phyloP scores from a whole-genome alignment of 768 basidiomycete species.

The Tricholoma hemisulphureum region DNA sequence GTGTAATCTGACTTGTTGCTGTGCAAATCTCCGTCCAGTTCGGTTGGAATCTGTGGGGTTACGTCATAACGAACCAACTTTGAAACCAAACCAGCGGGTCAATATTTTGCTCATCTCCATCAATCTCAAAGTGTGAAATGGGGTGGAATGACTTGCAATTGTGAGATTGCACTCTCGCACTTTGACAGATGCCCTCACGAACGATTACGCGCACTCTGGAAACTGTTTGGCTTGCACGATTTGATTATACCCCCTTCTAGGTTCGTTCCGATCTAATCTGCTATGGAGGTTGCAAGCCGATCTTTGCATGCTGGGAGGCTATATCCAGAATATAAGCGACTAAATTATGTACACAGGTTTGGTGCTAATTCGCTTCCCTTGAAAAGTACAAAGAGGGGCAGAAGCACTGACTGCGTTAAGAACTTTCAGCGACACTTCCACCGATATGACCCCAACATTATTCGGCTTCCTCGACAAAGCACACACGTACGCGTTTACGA shows the following conservation, averaged over 20 bases:
- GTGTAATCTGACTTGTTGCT: constrained; percentile 9
- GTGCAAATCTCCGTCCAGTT: constrained; percentile 15
- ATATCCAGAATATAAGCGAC: constrained; percentile 15
- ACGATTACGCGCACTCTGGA: neutral
- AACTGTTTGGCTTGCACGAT: neutral
- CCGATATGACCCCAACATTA: neutral
- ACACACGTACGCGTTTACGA: constrained; percentile 11
- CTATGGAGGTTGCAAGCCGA: constrained; percentile 5
- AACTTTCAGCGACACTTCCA: neutral
- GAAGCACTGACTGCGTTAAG: too few species aligned
- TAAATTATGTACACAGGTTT: constrained; percentile 7
- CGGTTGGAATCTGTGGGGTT: constrained; percentile 9
- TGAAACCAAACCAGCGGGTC: constrained; percentile 8
- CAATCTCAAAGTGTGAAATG: constrained; percentile 14
- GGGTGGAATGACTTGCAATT: neutral
- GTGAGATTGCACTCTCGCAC: constrained; percentile 7
- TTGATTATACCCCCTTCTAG: constrained; percentile 17
- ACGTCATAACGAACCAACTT: constrained; percentile 15
- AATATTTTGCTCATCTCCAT: constrained; percentile 5
- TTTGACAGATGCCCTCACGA: constrained; percentile 12
- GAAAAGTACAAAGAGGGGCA: constrained; percentile 4
- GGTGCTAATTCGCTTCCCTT: neutral
- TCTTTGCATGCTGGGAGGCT: constrained; percentile 16
- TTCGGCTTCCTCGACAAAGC: constrained; percentile 14
- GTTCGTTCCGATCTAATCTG: constrained; percentile 17